Evolutionary conservation across 176 grass and related monocot genomes (phyloP).

Genomic region (Eragrostis curvula): DNA sequence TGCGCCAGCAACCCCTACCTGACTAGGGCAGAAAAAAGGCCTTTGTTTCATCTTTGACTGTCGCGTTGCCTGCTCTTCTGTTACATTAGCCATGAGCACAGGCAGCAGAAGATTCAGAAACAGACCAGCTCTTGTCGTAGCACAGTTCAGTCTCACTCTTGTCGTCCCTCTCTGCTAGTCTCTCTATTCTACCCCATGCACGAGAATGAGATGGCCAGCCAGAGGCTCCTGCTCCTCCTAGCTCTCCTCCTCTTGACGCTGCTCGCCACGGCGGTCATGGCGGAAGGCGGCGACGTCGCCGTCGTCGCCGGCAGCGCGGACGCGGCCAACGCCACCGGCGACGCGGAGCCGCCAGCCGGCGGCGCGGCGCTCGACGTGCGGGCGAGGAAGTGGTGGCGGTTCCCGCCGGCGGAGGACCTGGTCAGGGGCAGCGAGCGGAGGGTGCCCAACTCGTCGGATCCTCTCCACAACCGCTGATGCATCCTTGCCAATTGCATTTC

Average conservation of each 20-base stretch:
- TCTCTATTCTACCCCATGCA: conserved; percentile 17
- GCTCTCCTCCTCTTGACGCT: conserved; percentile 42
- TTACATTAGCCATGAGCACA: conserved; percentile 7
- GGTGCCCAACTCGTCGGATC: conserved; percentile 86
- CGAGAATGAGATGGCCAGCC: conserved; percentile 50
- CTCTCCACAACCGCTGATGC: conserved; percentile 84
- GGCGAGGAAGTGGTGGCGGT: conserved; percentile 49
- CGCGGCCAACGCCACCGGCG: not conserved
- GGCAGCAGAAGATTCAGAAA: conserved; percentile 38
- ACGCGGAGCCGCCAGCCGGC: not conserved
- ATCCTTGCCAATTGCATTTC: not conserved
- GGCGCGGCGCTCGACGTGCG: conserved; percentile 37
- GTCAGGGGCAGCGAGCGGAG: conserved; percentile 65
- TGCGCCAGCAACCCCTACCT: conserved; percentile 13
- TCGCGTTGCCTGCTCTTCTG: conserved; percentile 12
- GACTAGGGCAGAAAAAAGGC: conserved; percentile 23
- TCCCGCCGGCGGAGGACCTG: conserved; percentile 53
- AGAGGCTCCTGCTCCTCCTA: conserved; percentile 47
- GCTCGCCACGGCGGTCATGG: conserved; percentile 41
- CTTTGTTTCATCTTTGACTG: conserved; percentile 34
- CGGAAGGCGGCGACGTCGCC: conserved; percentile 15
- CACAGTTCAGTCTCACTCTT: not conserved
- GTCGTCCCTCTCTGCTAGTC: not conserved
- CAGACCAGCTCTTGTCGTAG: conserved; percentile 13
- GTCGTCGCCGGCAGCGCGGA: not conserved